phyloP scores from a whole-genome alignment of 176 grass and related monocot genomes.

The Lolium perenne region DNA sequence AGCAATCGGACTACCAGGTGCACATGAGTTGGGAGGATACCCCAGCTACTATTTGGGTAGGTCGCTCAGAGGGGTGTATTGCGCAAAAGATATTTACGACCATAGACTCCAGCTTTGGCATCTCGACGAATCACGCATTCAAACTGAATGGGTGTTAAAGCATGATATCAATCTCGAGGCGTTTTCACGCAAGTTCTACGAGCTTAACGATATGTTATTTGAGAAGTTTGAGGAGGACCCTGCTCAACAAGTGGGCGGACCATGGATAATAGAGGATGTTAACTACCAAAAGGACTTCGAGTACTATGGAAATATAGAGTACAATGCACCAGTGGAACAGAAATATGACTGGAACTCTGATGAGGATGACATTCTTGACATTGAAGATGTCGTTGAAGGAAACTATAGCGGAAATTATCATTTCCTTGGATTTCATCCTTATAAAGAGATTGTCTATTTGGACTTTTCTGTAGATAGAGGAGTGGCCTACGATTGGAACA shows the following conservation, averaged over 20 bases:
- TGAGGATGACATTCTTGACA: neutral
- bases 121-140: neutral
- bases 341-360: neutral
- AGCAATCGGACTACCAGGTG: neutral
- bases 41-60: neutral
- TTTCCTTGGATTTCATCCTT: constrained; percentile 32
- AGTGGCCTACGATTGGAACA: neutral
- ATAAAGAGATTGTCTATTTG: constrained; percentile 1
- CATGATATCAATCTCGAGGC: neutral
- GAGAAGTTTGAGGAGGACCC: neutral
- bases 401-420: rapidly evolving
- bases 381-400: neutral
- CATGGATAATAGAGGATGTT: constrained; percentile 6
- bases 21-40: neutral
- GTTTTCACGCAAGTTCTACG: neutral
- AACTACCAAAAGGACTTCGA: neutral
- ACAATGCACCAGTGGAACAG: neutral
- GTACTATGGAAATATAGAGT: neutral
- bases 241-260: neutral
- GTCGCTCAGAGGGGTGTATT: neutral
- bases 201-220: no score
- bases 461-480: neutral
- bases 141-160: neutral
- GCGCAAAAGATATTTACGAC: neutral
- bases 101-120: neutral